These are phyloP conservation scores for Singerocomus rubriflavus DNA, from an alignment of 1,284 basidiomycete species.

Conservation along the genomic window DNA sequence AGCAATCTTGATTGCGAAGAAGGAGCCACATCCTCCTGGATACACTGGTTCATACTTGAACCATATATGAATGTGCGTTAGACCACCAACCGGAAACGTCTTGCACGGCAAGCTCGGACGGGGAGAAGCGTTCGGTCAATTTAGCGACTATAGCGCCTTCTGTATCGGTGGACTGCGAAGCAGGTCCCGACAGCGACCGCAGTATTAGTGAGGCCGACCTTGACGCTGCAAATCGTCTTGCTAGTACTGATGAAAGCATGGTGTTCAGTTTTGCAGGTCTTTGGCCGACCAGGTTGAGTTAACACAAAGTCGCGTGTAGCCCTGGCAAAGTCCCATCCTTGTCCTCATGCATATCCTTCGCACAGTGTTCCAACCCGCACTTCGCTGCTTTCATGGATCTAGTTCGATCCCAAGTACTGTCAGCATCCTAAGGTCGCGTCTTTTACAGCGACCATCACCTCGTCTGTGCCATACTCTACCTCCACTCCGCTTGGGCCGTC, in stretches of 20 bases:
- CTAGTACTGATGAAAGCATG: slow-evolving; percentile 27
- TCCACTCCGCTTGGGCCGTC: slow-evolving; percentile 2
- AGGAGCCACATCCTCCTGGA: slow-evolving; percentile 91
- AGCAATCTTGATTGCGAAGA: slow-evolving; percentile 91
- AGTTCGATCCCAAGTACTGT: slow-evolving; percentile 1
- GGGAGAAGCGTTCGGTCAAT: slow-evolving; percentile 69
- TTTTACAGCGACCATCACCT: slow-evolving; percentile 1
- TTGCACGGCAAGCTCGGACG: slow-evolving; percentile 76
- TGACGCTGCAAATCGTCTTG: slow-evolving; percentile 24
- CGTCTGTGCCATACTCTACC: slow-evolving; percentile 5
- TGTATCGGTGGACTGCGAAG: slow-evolving; percentile 15
- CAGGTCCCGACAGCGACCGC: slow-evolving; percentile 24
- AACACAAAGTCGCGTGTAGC: not conserved
- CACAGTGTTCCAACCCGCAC: slow-evolving; percentile 19
- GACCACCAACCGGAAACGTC: slow-evolving; percentile 77
- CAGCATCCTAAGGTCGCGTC: slow-evolving; percentile 12
- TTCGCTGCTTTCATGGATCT: slow-evolving; percentile 8
- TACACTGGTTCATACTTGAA: not conserved
- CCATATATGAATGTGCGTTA: not conserved
- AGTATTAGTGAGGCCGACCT: slow-evolving; percentile 13
- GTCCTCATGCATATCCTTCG: slow-evolving; percentile 22
- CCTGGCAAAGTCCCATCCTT: not conserved
- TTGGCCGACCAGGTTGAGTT: no score
- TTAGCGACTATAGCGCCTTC: slow-evolving; percentile 64
- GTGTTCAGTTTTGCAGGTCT: not conserved